Conservation (phyloP, 2,329 filamentous ascomycete species). For the Apiospora malaysiana region DNA sequence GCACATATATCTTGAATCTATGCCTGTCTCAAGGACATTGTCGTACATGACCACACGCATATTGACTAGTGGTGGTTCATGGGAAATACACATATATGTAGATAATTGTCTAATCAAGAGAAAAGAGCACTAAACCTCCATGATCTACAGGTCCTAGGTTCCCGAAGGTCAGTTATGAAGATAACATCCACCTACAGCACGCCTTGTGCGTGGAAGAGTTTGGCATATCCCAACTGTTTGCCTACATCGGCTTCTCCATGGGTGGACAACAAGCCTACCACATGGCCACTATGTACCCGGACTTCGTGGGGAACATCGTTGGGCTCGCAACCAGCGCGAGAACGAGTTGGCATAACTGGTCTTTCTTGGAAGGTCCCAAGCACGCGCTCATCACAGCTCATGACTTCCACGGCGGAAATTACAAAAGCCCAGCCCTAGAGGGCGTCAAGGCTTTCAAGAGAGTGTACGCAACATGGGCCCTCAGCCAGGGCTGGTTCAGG, state of each 20-base stretch:
- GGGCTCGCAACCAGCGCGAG: slow-evolving; percentile 57
- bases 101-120: background rate
- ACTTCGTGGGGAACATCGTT: slow-evolving; percentile 52
- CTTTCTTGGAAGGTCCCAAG: slow-evolving; percentile 61
- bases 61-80: background rate
- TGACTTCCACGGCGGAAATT: slow-evolving; percentile 46
- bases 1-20: background rate
- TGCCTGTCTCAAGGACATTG: background rate
- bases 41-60: background rate
- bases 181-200: slow-evolving; percentile 59
- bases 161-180: slow-evolving; percentile 52
- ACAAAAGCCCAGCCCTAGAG: slow-evolving; percentile 33
- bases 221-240: slow-evolving; percentile 48
- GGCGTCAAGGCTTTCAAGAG: slow-evolving; percentile 46
- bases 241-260: slow-evolving; percentile 63
- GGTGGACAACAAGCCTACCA: slow-evolving; percentile 61
- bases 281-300: slow-evolving; percentile 54
- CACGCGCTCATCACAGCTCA: slow-evolving; percentile 50
- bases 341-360: slow-evolving; percentile 58
- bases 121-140: slow-evolving; percentile 32
- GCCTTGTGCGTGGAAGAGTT: slow-evolving; percentile 46
- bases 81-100: background rate
- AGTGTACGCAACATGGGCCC: slow-evolving; percentile 33
- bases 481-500: slow-evolving; percentile 48
- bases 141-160: slow-evolving; percentile 41